Base-by-base conservation (phyloP, 352 stramenopile species). In the Phytophthora kernoviae region DNA sequence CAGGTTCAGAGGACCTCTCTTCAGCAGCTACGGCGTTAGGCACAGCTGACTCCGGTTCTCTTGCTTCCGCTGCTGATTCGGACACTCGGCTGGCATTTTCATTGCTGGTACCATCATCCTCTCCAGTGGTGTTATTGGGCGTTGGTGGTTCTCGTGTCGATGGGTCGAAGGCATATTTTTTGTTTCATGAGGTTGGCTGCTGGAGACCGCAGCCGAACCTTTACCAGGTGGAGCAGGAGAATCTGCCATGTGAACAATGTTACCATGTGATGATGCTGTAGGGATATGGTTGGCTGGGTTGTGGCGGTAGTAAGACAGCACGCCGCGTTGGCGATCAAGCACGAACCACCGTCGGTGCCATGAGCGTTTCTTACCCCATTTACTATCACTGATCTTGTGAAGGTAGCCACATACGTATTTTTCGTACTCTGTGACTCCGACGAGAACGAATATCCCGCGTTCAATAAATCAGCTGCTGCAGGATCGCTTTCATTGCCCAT, bases 311-410 rank as follows among this genome's bases (percentile, higher is more conserved):
- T 94, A 94, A 6, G 86, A 93, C 26, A 94, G 71, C 0, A 94
- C 52, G 2, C 86, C 81, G 1, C 76, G 71, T 41, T 90, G 84
- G 5, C 84, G 68, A 49, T 94, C 86, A 10, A 94, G 70, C 20
- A 94, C 86, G 30, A 94, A 94, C 86, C 86, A 94, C 36, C 86
- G 69, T n/a, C 81, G 78, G 57, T 94, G 84, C 86, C 86, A 94
- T 30, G 82, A 88, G 0, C 84, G 77, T 53, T 94, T 76, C 47
- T 93, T 76, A 0, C 81, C 78, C 81, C 84, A 93, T 49, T 93
- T 94, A 46, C 84, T 84, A 54, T 94, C 86, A 47, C 84, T 93
- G 26, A 94, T 83, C 62, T 94, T 94, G 70, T 94, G 81, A 12
- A 94, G 39, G 42, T 94, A 94, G 1, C 86, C 86, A 21, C 83